A percentile compares a stretch with the other conserved stretches of the same genome.
phyloP scores from a whole-genome alignment of 1,139 yeast species.

The Wickerhamomyces sp. region DNA sequence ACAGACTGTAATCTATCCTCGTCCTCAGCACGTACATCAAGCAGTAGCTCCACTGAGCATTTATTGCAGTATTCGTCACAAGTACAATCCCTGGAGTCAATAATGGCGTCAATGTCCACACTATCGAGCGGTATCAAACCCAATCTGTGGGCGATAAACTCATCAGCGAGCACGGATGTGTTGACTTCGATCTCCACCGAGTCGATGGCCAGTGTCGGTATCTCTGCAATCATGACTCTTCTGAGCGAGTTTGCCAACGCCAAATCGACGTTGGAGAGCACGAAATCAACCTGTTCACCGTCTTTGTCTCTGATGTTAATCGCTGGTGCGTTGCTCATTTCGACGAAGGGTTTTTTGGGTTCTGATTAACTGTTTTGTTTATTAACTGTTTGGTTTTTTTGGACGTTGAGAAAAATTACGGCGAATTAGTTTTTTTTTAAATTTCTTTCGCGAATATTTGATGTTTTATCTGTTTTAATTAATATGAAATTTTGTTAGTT shows the following conservation, averaged over 20 bases:
- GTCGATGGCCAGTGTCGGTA: slow-evolving; percentile 94
- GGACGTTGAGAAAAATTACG: not conserved
- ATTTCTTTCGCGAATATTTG: not conserved
- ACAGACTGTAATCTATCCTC: slow-evolving; percentile 83
- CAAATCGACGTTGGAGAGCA: slow-evolving; percentile 80
- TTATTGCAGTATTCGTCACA: slow-evolving; percentile 97
- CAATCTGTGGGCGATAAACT: slow-evolving; percentile 86
- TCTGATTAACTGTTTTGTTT: not conserved
- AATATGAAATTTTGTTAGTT: too few relatives aligned
- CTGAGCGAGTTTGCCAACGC: slow-evolving; percentile 91
- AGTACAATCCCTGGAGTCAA: slow-evolving; percentile 91
- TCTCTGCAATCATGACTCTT: slow-evolving; percentile 91
- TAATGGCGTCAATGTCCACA: slow-evolving; percentile 71
- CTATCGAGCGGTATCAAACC: slow-evolving; percentile 89
- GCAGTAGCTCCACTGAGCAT: slow-evolving; percentile 83
- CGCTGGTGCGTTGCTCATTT: slow-evolving; percentile 58
- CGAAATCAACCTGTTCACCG: slow-evolving; percentile 84
- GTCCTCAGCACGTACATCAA: slow-evolving; percentile 83
- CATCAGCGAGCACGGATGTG: slow-evolving; percentile 95
- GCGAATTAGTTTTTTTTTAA: not conserved
- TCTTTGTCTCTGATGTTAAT: slow-evolving; percentile 87
- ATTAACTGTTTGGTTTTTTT: not conserved
- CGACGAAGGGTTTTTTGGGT: too few relatives aligned
- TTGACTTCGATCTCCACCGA: slow-evolving; percentile 91
- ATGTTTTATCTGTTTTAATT: too few relatives aligned